Base-by-base conservation (phyloP, 495 filamentous ascomycete species). In the Penicillium chermesinum region DNA sequence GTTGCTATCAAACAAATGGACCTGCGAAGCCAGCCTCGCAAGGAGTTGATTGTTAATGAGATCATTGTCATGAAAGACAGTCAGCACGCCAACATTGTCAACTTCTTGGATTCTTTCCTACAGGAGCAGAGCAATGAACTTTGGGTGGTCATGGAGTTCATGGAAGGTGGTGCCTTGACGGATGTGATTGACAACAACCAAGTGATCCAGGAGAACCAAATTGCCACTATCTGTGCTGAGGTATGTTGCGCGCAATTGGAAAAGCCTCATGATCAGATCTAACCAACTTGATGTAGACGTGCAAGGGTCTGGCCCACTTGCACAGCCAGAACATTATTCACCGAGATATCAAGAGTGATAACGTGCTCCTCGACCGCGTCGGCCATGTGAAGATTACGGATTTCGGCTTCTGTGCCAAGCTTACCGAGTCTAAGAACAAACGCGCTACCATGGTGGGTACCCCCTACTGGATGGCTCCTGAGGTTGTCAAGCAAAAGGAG, bases 1-100 rank as follows among this genome's bases (percentile, higher is more conserved):
- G 93, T 98, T 34, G 93, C 94, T 15, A 97, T 98, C 64, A 98
- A 98, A 69, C 93, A 98, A 72, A 98, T 98, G 93, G 94, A 98
- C 72, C 77, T 98, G 44, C 88, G 90, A 7, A 91, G 95, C 65
- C 93, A 98, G 67, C 93, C 93, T 36, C 78, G 93, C 18, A 98
- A 98, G 80, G 93, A 98, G 74, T 72, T 98, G 58, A 98, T 98
- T 61, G 93, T 98, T 33, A 98, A 98, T 63, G 93, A 98, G 58
- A 98, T 98, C 58, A 88, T 97, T 69, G 93, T 98, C 43, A 98
- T 98, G 93, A 96, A 96, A 72, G 94, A 97, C 69, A 95, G 87
- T 73, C 87, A 90, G 62, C 91, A 97, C 65, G 81, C 87, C 17
- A 98, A 98, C 66, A 97, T 98, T 70, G 93, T 98, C 72, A 98